Evolutionary conservation across 371 early-diverging fungal genomes (phyloP).

Genomic region (Mortierella sp.): DNA sequence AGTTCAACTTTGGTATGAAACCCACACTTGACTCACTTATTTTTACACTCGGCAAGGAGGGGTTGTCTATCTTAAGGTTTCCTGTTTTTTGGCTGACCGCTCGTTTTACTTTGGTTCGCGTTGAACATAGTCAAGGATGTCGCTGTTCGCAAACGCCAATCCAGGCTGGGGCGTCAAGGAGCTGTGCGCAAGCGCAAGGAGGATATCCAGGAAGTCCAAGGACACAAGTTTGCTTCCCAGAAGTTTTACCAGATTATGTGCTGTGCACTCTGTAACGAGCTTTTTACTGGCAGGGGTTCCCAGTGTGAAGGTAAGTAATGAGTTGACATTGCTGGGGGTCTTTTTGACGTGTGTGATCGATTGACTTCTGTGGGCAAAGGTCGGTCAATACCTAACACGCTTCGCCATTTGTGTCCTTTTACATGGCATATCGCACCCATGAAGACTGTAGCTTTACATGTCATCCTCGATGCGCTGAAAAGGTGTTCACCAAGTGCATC

Average conservation of each 20-base stretch:
- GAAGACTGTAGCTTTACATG: slow-evolving; percentile 89
- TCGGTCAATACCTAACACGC: background rate
- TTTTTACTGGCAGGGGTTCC: slow-evolving; percentile 85
- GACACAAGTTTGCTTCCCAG: slow-evolving; percentile 88
- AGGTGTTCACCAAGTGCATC: slow-evolving; percentile 80
- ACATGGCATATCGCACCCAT: background rate
- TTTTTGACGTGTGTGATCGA: background rate
- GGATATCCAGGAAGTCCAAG: slow-evolving; percentile 78
- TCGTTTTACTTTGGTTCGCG: background rate
- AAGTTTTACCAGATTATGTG: slow-evolving; percentile 92
- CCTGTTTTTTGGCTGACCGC: slow-evolving; percentile 2
- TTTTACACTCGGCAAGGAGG: background rate
- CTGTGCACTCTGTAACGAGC: slow-evolving; percentile 92
- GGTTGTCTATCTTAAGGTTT: background rate
- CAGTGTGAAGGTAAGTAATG: slow-evolving; percentile 78
- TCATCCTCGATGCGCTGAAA: slow-evolving; percentile 80
- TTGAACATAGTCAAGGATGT: slow-evolving; percentile 50
- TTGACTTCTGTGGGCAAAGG: background rate
- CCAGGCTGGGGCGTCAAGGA: slow-evolving; percentile 83
- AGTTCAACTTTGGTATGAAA: slow-evolving; percentile 75
- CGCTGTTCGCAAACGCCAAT: slow-evolving; percentile 63
- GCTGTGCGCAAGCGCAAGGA: slow-evolving; percentile 89
- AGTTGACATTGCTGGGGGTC: background rate
- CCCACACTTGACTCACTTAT: background rate
- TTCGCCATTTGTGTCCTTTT: background rate